Conservation (phyloP, 495 filamentous ascomycete species). For the Neurospora sp. region DNA sequence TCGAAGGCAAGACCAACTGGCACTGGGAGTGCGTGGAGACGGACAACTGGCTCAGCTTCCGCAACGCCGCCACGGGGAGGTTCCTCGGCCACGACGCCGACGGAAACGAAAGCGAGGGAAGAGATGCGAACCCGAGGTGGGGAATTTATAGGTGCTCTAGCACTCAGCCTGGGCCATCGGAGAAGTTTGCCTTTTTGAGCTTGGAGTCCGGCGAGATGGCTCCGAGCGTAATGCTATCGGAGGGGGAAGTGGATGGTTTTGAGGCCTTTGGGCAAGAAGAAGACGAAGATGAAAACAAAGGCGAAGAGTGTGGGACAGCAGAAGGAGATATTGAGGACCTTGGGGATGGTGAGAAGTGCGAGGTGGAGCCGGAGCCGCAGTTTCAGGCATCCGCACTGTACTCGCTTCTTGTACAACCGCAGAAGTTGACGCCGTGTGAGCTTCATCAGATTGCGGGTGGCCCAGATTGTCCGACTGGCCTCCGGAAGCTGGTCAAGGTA, state of each 20-base stretch:
- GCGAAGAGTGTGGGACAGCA: background rate
- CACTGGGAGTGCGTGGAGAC: background rate
- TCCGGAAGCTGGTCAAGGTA: background rate
- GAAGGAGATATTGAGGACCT: background rate
- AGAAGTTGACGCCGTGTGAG: background rate
- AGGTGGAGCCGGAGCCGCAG: background rate
- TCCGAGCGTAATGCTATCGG: background rate
- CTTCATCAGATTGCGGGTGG: background rate
- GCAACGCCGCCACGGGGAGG: background rate
- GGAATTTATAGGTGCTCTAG: background rate
- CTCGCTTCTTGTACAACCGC: background rate
- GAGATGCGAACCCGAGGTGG: background rate
- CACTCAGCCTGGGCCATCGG: background rate
- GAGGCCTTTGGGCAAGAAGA: background rate
- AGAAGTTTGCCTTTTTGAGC: background rate
- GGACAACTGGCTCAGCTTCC: background rate
- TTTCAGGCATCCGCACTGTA: background rate
- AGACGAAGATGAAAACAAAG: background rate
- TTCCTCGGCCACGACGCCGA: background rate
- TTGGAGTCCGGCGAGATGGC: background rate
- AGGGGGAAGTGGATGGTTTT: background rate
- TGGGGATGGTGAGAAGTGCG: background rate
- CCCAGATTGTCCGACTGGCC: background rate
- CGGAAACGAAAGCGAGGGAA: background rate
- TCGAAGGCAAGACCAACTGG: background rate